Evolutionary conservation across 495 filamentous ascomycete species (phyloP), one percentile per base, ranked within the genome.

Genomic region (Terfezia boudieri): DNA sequence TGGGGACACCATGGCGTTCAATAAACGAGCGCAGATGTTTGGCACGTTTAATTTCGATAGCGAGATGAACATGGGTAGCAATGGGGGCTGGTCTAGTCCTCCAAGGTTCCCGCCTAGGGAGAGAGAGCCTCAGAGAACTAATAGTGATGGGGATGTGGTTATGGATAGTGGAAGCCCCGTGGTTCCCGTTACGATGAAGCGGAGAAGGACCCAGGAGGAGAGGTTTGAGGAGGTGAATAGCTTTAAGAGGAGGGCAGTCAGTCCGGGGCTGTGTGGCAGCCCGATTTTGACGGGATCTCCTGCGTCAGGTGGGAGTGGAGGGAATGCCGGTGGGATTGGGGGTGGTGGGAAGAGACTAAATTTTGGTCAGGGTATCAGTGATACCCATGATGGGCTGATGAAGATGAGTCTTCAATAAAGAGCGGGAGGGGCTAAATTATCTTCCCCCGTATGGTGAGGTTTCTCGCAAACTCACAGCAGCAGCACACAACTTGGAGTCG

Each of bases 351-450:
- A 83, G 57, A 73, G 89, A 53, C 72, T 96, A 32, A 93, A 92
- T 20, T 74, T 92, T 53, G 41, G 41, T 14, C 90, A 96, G 66
- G 90, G 90, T 0, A 94, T 96, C 86, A 84, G 73, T 51, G 92
- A 96, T 69, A 90, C 92, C 4, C 83, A 86, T 62, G 90, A 96
- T 69, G 84, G 87, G 20, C 72, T 96, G 59, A 95, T 94, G 84
- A 86, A 90, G 62, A 89, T 98, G 86, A 94, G 84, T 64, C 89
- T 94, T 63, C 87, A 94, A 61, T 83, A n/a, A n/a, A n/a, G n/a
- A n/a, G n/a, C n/a, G n/a, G n/a, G n/a, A n/a, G n/a, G 17, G 41
- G 41, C 3, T 5, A 1, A 4, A 14, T n/a, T 46, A 8, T 46
- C 41, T 46, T 8, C 17, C 4, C 17, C 41, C 26, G 26, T 32